Percentiles rank a stretch among this genome's conserved stretches.
phyloP scores from a whole-genome alignment of 345 rosid genomes.

The Sisymbrium irio region DNA sequence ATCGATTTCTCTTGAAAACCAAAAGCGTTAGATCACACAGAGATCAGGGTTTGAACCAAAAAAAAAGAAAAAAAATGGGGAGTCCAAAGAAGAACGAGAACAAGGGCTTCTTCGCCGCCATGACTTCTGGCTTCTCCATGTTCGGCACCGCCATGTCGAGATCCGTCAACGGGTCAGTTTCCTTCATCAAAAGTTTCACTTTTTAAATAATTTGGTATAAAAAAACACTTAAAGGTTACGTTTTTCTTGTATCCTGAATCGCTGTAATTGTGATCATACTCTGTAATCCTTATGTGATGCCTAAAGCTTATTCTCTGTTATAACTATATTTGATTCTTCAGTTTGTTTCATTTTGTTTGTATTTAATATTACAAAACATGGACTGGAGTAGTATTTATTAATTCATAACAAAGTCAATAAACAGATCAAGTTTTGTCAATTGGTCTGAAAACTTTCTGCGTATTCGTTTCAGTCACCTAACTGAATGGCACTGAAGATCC shows the following conservation, averaged over 20 bases:
- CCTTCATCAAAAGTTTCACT: not conserved
- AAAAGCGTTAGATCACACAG: not conserved
- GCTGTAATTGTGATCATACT: too few relatives aligned
- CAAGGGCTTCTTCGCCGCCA: constrained; percentile 65
- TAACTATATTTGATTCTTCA: constrained; percentile 2
- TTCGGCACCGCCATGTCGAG: constrained; percentile 66
- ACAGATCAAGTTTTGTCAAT: not conserved
- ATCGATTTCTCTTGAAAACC: constrained; percentile 8
- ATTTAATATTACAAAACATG: constrained; percentile 28
- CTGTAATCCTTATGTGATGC: constrained; percentile 8
- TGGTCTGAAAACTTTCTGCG: not conserved
- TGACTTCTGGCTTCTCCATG: constrained; percentile 63
- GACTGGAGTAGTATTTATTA: not conserved
- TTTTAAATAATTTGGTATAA: not conserved
- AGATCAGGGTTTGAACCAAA: not conserved
- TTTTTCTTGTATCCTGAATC: not conserved
- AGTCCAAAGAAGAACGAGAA: constrained; percentile 54
- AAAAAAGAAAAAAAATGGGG: constrained; percentile 30
- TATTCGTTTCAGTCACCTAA: not conserved
- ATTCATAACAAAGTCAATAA: constrained; percentile 10
- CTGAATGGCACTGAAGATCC: not conserved
- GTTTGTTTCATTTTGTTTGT: not conserved
- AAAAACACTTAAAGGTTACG: not conserved
- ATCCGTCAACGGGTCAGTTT: constrained; percentile 60
- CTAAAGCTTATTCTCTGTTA: constrained; percentile 5